A percentile compares a stretch with the other conserved stretches of the same genome.
Evolutionary conservation across 768 basidiomycete species (phyloP).

Genomic region (Xerocomellus intermedius): DNA sequence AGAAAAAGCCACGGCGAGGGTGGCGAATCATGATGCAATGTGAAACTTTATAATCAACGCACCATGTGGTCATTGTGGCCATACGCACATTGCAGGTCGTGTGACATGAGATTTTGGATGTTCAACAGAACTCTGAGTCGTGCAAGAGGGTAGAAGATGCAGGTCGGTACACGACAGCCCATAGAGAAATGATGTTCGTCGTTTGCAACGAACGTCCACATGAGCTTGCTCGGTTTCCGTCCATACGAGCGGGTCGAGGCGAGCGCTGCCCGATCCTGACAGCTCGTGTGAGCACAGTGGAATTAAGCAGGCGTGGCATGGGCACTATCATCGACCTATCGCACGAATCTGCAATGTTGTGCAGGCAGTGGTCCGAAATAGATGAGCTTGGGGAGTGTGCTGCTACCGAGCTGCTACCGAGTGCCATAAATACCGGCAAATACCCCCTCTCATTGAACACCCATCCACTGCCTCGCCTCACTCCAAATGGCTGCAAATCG

Average conservation of each 20-base stretch:
- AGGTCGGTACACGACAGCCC: not conserved
- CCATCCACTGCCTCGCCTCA: not conserved
- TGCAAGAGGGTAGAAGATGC: not conserved
- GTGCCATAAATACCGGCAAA: constrained; percentile 18
- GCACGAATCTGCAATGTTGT: not conserved
- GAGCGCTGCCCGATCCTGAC: constrained; percentile 5
- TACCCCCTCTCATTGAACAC: not conserved
- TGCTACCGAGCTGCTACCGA: not conserved
- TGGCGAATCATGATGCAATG: not conserved
- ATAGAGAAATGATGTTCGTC: not conserved
- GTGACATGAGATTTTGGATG: constrained; percentile 9
- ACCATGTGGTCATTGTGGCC: not conserved
- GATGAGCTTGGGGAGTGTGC: not conserved
- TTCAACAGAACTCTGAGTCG: not conserved
- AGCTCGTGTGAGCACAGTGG: constrained; percentile 17
- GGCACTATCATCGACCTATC: not conserved
- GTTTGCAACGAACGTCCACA: not conserved
- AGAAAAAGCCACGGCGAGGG: not conserved
- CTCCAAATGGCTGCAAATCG: constrained; percentile 11
- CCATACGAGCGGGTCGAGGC: not conserved
- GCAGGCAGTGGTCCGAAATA: not conserved
- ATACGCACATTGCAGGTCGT: constrained; percentile 12
- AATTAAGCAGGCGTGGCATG: not conserved
- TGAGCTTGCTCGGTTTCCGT: not conserved
- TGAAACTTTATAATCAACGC: not conserved